Conservation (phyloP, 139 green algal species). For the Chlamydomonas sp. region DNA sequence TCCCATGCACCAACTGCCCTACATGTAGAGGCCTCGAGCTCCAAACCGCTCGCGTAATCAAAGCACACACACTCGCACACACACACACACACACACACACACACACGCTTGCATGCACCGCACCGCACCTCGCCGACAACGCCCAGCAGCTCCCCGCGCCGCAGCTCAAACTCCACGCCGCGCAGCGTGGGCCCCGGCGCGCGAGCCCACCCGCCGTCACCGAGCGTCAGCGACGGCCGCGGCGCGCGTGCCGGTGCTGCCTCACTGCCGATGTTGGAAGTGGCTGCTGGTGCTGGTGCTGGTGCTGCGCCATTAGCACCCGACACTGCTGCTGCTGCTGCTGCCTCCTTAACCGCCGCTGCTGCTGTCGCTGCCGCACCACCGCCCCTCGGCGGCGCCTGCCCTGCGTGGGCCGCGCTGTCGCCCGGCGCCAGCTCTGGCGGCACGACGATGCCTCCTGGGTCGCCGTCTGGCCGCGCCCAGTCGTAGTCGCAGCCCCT, state of each 20-base stretch:
- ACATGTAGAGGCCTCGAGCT: no score
- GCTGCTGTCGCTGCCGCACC: no score
- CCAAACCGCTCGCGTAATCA: no score
- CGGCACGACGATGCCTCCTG: conserved; percentile 11
- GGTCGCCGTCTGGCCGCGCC: conserved; percentile 21
- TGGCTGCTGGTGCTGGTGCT: neutral
- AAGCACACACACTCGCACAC: no score
- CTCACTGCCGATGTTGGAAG: neutral
- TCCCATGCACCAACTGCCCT: no score
- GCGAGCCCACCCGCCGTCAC: neutral
- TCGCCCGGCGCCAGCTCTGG: neutral
- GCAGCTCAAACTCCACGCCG: conserved; percentile 28
- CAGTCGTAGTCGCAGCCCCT: conserved; percentile 51
- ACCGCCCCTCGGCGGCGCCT: neutral
- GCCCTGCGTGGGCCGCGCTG: neutral
- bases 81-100: neutral
- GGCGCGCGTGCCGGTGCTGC: neutral
- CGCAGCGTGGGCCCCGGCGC: conserved; percentile 20
- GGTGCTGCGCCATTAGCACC: no score
- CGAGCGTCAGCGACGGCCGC: neutral
- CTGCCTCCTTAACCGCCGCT: neutral
- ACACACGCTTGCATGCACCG: neutral
- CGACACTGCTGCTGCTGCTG: neutral
- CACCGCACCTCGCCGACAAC: conserved; percentile 7
- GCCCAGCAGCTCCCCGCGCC: conserved; percentile 51